Evolutionary conservation across 257 asterid species (phyloP), one percentile per base, ranked within the genome.

Genomic region (Primulina eburnea): DNA sequence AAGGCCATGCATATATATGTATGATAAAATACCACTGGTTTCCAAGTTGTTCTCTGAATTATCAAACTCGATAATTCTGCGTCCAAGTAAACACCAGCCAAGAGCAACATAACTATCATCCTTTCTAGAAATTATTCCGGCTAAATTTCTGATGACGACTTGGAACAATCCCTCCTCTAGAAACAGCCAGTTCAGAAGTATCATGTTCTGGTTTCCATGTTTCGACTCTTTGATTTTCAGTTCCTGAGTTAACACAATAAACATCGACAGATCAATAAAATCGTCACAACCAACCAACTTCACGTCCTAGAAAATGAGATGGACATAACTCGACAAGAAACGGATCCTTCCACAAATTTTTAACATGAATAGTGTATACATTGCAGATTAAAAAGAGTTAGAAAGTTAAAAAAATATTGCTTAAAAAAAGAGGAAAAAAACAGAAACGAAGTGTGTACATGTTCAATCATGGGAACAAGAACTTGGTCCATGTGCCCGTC

Each of bases 51-150:
- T 73, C 73, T 33, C 77, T 35, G 74, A 61, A 50, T 55, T 76
- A 71, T 90, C 95, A 69, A 74, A 82, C 57, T 90, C 92, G 61
- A 92, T 26, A 60, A 92, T 84, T 71, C 80, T 73, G 40, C 90
- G 98, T 38, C 88, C 88, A 78, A 92, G 86, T 38, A 80, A 79
- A 78, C 97, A 92, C 98, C 97, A 92, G 26, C 97, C 97, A 33
- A 92, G 81, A 75, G 88, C 84, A 79, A 90, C 76, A 83, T 85
- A 83, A 35, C 62, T 91, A 78, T 92, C 97, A 80, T 86, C 85
- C 76, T 78, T 90, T 75, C 89, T 83, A 4, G 71, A 80, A 62
- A 90, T 70, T 59, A 90, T 81, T 70, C 75, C 82, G 1, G 87
- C 77, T 40, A 85, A 71, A 68, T 84, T 80, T 68, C 75, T 77